Percentiles rank a stretch among this genome's conserved stretches.
Evolutionary conservation across 83 land plant genomes (phyloP).

Genomic region (Diphasiastrum complanatum): DNA sequence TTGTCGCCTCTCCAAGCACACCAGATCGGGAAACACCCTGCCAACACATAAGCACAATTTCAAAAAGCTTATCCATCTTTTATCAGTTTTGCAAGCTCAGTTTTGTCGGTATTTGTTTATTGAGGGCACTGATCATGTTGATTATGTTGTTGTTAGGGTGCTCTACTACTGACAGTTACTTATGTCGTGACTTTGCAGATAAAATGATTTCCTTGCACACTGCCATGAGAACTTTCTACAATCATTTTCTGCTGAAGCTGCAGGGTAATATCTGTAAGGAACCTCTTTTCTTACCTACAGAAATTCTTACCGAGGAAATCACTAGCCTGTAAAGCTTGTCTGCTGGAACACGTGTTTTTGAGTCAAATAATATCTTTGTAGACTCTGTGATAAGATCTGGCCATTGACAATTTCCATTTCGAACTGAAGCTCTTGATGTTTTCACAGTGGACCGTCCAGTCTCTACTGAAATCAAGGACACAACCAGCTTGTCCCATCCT

Average conservation of each 20-base stretch:
- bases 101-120: not conserved
- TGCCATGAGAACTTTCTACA: too few relatives aligned
- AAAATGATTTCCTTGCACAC: too few relatives aligned
- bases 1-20: slow-evolving; percentile 58
- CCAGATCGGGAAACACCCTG: slow-evolving; percentile 60
- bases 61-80: too few relatives aligned
- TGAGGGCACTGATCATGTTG: not conserved
- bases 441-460: slow-evolving; percentile 52
- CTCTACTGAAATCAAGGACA: slow-evolving; percentile 47
- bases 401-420: slow-evolving; percentile 68
- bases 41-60: too few relatives aligned
- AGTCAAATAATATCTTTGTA: slow-evolving; percentile 37
- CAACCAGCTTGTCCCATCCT: slow-evolving; percentile 72
- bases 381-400: slow-evolving; percentile 57
- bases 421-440: slow-evolving; percentile 44
- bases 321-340: slow-evolving; percentile 49
- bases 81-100: not conserved
- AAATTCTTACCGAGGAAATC: slow-evolving; percentile 43
- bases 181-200: too few relatives aligned
- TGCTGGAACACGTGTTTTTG: slow-evolving; percentile 36
- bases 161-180: too few relatives aligned
- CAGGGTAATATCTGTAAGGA: too few relatives aligned
- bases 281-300: too few relatives aligned
- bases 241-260: too few relatives aligned
- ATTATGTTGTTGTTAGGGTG: too few relatives aligned